These are phyloP conservation scores for Fraxinus cuspidata DNA, from an alignment of 257 asterid genomes.

Conservation along the genomic window DNA sequence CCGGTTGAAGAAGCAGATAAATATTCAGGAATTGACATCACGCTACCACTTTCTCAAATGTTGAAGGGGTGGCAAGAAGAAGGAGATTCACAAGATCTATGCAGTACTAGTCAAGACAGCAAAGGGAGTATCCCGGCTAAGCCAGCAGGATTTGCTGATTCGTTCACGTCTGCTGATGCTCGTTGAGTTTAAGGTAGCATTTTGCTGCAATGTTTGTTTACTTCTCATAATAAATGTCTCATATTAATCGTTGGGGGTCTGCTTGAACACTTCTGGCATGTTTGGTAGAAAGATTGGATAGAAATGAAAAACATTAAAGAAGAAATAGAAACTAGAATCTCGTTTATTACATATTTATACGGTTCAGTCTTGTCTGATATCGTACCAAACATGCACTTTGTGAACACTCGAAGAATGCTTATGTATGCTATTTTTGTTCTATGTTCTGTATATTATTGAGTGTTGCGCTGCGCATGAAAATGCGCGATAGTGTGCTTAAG, in stretches of 20 bases:
- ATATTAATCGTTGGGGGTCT: background rate
- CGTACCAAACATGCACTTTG: background rate
- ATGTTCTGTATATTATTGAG: background rate
- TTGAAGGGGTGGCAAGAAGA: constrained; percentile 14
- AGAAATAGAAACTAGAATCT: background rate
- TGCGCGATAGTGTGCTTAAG: background rate
- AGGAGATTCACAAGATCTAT: background rate
- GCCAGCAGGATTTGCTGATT: background rate
- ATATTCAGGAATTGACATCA: constrained; percentile 1
- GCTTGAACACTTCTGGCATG: background rate
- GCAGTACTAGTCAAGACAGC: constrained; percentile 1
- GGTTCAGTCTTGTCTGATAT: background rate
- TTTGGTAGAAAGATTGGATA: background rate
- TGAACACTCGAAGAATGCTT: background rate
- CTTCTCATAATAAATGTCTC: background rate
- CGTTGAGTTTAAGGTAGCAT: background rate
- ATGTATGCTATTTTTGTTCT: background rate
- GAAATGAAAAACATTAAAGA: background rate
- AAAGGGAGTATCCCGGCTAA: constrained; percentile 6
- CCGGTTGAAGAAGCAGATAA: background rate
- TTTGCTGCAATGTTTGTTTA: background rate
- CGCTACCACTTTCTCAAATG: background rate
- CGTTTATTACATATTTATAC: background rate
- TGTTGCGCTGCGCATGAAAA: background rate
- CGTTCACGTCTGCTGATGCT: constrained; percentile 4